Evolutionary conservation across 2,329 filamentous ascomycete species (phyloP), one percentile per base, ranked within the genome.

Genomic region (Stachybotrys chlorohalonatus): DNA sequence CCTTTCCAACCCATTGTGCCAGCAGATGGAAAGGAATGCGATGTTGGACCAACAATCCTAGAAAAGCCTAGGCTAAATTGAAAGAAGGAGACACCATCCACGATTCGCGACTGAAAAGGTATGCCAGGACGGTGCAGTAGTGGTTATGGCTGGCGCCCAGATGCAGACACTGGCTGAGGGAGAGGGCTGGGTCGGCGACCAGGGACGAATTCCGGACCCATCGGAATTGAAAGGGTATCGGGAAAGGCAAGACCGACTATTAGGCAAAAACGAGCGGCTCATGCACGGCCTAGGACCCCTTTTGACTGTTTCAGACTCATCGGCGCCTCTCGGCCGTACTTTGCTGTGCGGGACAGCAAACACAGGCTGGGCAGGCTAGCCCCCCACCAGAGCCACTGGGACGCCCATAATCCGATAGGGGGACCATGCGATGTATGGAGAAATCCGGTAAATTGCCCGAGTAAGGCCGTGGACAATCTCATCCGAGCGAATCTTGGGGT

Each of bases 261-360:
- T 52, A 52, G 36, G 50, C 50, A 36, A 51, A 32, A 32, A 6
- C 30, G n/a, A 49, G 49, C 24, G 49, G 24, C 24, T 32, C 32
- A 51, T 30, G 50, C 17, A 36, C 31, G 49, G 16, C 15, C 31
- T 17, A 32, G 32, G 47, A 58, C 63, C 63, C 56, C 59, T 60
- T 58, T 59, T 55, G 60, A 55, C 51, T 69, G 63, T 67, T 67
- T 68, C 61, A 68, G 61, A 63, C 56, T 61, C 60, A 63, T 71
- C 69, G 67, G 67, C 66, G 60, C 59, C 64, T 65, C 66, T 70
- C 68, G 68, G 69, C 63, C 67, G 65, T 69, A 71, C 66, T 71
- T 59, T 64, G 63, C 57, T 61, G 60, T 42, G 62, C 60, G 59
- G 61, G 63, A 62, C 58, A 63, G 57, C 55, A 55, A 58, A 58